Percentiles rank a stretch among this genome's conserved stretches.
These are phyloP conservation scores for Cercospora nicotianae DNA, from an alignment of 2,329 filamentous ascomycete genomes.

Conservation along the genomic window DNA sequence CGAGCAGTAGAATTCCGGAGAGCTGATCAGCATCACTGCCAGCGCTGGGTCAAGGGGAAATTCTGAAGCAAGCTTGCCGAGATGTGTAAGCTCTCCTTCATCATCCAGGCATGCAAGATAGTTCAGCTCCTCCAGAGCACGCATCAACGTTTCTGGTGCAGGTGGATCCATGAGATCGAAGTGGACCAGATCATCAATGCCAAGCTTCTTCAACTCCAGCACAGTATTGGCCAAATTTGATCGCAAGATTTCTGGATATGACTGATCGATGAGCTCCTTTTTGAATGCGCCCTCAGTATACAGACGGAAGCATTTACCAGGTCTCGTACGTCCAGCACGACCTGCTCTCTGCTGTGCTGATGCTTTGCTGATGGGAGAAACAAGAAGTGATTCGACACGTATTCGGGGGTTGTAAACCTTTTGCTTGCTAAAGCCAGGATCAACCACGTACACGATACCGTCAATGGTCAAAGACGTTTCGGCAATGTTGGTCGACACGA, in stretches of 20 bases:
- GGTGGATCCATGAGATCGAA: slow-evolving; percentile 99
- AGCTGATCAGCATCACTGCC: slow-evolving; percentile 96
- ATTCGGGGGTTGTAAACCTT: slow-evolving; percentile 99
- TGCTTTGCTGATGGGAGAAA: slow-evolving; percentile 96
- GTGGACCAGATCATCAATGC: slow-evolving; percentile 91
- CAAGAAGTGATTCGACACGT: slow-evolving; percentile 92
- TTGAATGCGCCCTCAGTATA: slow-evolving; percentile 97
- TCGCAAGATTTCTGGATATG: slow-evolving; percentile 90
- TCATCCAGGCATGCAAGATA: slow-evolving; percentile 96
- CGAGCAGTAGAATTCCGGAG: slow-evolving; percentile 96
- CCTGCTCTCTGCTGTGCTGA: slow-evolving; percentile 96
- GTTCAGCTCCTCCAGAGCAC: slow-evolving; percentile 94
- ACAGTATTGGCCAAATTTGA: slow-evolving; percentile 96
- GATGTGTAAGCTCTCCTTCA: slow-evolving; percentile 83
- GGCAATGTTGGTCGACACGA: slow-evolving; percentile 95
- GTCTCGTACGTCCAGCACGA: slow-evolving; percentile 97
- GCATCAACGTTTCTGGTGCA: slow-evolving; percentile 96
- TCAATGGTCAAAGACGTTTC: slow-evolving; percentile 98
- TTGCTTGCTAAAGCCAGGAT: slow-evolving; percentile 98
- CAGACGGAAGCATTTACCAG: slow-evolving; percentile 95
- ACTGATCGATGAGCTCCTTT: slow-evolving; percentile 96
- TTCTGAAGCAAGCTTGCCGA: slow-evolving; percentile 86
- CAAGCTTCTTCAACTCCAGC: slow-evolving; percentile 94
- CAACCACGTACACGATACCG: slow-evolving; percentile 98
- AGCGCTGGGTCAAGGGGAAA: slow-evolving; percentile 93